These are phyloP conservation scores for Pachysandra terminalis DNA, from an alignment of 164 flowering plant genomes.

Conservation along the genomic window DNA sequence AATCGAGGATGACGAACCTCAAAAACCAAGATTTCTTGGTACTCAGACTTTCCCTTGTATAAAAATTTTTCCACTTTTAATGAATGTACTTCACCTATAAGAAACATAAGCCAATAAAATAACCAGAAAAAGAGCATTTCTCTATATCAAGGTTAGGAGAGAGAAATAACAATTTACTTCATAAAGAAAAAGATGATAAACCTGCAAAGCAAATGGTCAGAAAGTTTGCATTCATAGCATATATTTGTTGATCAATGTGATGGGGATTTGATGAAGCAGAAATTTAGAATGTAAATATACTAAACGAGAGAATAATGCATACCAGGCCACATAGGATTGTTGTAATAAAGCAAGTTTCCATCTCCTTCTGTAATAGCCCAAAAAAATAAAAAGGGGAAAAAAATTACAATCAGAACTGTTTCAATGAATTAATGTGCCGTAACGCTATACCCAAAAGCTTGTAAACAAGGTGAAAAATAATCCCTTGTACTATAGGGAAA, in stretches of 20 bases:
- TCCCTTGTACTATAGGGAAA: neutral
- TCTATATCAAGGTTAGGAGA: too few species aligned
- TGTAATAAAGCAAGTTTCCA: slow-evolving; percentile 47
- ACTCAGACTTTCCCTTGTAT: slow-evolving; percentile 65
- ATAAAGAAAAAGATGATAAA: too few species aligned
- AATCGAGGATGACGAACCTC: slow-evolving; percentile 46
- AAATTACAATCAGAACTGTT: neutral
- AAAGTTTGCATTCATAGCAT: neutral
- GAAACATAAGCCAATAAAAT: neutral
- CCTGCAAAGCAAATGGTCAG: neutral
- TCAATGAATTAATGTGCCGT: too few species aligned
- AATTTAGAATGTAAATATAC: neutral
- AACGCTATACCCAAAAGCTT: too few species aligned
- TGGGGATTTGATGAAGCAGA: neutral
- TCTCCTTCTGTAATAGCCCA: slow-evolving; percentile 31
- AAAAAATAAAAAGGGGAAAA: slow-evolving; percentile 1
- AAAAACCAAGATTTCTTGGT: slow-evolving; percentile 90
- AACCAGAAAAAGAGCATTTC: too few species aligned
- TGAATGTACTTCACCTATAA: slow-evolving; percentile 92
- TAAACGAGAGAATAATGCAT: slow-evolving; percentile 5
- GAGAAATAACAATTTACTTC: too few species aligned
- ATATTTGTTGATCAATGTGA: neutral
- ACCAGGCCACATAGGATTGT: slow-evolving; percentile 99
- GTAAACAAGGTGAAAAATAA: neutral
- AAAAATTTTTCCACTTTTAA: slow-evolving; percentile 73